phyloP scores from a whole-genome alignment of 78 protist genomes.

The Chrysochromulina tobinii region DNA sequence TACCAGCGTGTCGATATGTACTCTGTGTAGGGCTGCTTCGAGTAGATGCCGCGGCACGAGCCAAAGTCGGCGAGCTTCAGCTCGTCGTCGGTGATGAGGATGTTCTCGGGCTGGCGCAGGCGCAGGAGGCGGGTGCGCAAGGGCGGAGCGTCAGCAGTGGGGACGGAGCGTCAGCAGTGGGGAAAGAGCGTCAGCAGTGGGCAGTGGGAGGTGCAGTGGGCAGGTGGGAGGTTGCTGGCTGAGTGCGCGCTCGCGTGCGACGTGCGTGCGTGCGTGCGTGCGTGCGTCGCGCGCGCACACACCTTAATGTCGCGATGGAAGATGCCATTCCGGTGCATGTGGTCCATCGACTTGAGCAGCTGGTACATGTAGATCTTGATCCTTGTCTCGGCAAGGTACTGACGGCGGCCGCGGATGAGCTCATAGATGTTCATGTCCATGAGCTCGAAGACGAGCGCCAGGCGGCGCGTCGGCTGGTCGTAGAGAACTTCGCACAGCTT shows the following conservation, averaged over 20 bases:
- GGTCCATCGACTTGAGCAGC: conserved; percentile 76
- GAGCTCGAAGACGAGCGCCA: conserved; percentile 89
- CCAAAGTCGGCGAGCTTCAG: conserved; percentile 92
- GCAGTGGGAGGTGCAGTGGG: no score
- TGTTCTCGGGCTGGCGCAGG: conserved; percentile 83
- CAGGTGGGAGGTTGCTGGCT: no score
- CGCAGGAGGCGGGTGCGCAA: no score
- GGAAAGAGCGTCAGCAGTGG: no score
- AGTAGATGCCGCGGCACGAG: conserved; percentile 80
- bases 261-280: no score
- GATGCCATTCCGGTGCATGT: conserved; percentile 83
- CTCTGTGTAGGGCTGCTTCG: conserved; percentile 89
- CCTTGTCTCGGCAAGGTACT: conserved; percentile 56
- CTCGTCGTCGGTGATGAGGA: conserved; percentile 69
- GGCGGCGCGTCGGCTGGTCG: conserved; percentile 59
- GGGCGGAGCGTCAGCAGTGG: no score
- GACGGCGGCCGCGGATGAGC: conserved; percentile 70
- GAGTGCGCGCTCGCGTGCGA: no score
- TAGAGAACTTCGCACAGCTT: conserved; percentile 78
- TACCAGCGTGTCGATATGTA: conserved; percentile 92
- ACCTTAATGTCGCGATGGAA: conserved; percentile 91
- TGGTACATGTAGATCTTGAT: conserved; percentile 72
- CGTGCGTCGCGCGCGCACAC: neutral
- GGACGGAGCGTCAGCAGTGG: no score
- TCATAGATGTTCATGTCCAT: conserved; percentile 91